Conservation (phyloP, 2,329 filamentous ascomycete genomes). For the Dothistroma septosporum region DNA sequence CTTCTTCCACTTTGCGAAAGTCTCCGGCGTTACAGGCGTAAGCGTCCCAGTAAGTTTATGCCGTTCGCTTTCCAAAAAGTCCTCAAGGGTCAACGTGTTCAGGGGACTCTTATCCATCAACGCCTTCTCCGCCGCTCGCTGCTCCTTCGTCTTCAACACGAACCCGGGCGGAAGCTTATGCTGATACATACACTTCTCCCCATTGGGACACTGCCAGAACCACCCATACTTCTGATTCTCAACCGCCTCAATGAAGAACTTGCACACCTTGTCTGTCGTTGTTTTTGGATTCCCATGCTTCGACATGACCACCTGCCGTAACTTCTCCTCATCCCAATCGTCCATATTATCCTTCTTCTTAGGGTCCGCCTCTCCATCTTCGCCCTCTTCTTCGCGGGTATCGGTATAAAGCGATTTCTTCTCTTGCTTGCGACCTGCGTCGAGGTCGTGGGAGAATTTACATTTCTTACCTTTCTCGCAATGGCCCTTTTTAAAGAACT, state of each 20-base stretch:
- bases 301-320: constrained; percentile 82
- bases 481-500: constrained; percentile 94
- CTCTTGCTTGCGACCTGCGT: constrained; percentile 83
- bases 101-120: constrained; percentile 92
- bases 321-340: constrained; percentile 96
- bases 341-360: constrained; percentile 92
- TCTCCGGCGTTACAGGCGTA: constrained; percentile 88
- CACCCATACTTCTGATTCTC: constrained; percentile 98
- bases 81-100: constrained; percentile 90
- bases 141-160: constrained; percentile 95
- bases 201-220: constrained; percentile 98
- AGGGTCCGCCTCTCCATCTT: constrained; percentile 60
- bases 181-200: constrained; percentile 97
- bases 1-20: constrained; percentile 96
- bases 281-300: constrained; percentile 98
- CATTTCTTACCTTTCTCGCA: constrained; percentile 97
- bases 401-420: constrained; percentile 93
- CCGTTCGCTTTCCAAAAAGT: constrained; percentile 93
- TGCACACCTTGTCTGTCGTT: constrained; percentile 98
- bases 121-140: constrained; percentile 91
- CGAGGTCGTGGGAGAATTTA: constrained; percentile 92
- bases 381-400: constrained; percentile 64
- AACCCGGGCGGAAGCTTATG: constrained; percentile 94
- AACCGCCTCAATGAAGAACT: constrained; percentile 93
- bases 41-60: constrained; percentile 89